A percentile compares a stretch with the other conserved stretches of the same genome.
phyloP scores from a whole-genome alignment of 441 rosid species.

The Mallotus repandus region DNA sequence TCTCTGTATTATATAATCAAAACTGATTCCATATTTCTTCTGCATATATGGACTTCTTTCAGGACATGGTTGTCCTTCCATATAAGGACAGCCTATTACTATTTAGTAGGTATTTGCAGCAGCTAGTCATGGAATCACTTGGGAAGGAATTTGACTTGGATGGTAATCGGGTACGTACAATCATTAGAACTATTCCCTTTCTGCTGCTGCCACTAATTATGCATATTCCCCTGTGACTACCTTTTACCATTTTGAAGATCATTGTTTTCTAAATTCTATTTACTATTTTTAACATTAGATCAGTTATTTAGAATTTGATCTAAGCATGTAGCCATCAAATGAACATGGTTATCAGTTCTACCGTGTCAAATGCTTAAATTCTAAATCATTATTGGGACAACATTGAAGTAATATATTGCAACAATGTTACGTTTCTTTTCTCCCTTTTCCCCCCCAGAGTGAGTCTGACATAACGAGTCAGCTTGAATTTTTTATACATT shows the following conservation, averaged over 20 bases:
- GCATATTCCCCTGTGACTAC: too few relatives aligned
- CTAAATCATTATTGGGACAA: neutral
- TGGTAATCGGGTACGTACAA: slow-evolving; percentile 72
- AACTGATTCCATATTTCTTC: slow-evolving; percentile 15
- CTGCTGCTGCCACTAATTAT: neutral
- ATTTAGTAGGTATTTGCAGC: slow-evolving; percentile 93
- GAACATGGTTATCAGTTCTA: neutral
- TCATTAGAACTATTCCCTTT: neutral
- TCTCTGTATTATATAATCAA: slow-evolving; percentile 6
- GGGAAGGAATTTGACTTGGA: slow-evolving; percentile 98
- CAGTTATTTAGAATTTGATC: neutral
- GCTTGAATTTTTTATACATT: neutral
- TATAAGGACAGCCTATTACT: slow-evolving; percentile 94
- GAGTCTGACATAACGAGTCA: neutral
- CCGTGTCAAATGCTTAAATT: neutral
- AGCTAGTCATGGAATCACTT: slow-evolving; percentile 96
- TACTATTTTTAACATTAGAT: neutral
- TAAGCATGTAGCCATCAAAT: neutral
- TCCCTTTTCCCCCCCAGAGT: neutral
- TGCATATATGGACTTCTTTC: slow-evolving; percentile 26
- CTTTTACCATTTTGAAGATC: neutral
- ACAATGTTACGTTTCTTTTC: neutral
- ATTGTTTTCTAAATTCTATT: neutral
- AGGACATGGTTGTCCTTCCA: slow-evolving; percentile 99
- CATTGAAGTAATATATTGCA: neutral